A percentile compares a stretch with the other conserved stretches of the same genome.
Evolutionary conservation across 108 stramenopile species (phyloP).

Genomic region (Halocafeteria seosinensis): DNA sequence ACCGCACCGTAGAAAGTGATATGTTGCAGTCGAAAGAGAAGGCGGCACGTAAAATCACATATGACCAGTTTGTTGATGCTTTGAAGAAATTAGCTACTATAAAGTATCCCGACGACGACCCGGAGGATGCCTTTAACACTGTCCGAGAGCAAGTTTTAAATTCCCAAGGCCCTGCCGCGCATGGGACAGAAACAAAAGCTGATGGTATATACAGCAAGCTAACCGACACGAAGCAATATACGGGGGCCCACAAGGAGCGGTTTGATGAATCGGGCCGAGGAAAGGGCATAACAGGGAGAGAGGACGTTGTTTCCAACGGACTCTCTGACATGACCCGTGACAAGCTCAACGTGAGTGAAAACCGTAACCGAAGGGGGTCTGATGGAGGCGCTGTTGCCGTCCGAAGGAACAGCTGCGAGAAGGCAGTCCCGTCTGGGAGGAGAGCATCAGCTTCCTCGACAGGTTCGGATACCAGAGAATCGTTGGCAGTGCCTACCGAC

Average conservation of each 20-base stretch:
- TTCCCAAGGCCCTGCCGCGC: neutral
- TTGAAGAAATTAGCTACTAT: neutral
- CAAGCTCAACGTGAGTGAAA: too few relatives aligned
- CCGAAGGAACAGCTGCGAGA: neutral
- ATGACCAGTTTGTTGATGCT: neutral
- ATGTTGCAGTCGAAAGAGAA: neutral
- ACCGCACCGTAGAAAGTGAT: neutral
- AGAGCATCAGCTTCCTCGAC: too few relatives aligned
- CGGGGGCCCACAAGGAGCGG: conserved; percentile 18
- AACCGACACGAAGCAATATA: conserved; percentile 13
- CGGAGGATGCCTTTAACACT: neutral
- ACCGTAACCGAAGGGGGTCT: too few relatives aligned
- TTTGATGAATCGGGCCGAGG: conserved; percentile 5
- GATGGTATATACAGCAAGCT: conserved; percentile 5
- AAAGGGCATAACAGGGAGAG: neutral
- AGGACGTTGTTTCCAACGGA: neutral
- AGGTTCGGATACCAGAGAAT: too few relatives aligned
- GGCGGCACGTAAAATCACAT: neutral
- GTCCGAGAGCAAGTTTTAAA: neutral
- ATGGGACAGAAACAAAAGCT: neutral
- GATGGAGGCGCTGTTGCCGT: neutral
- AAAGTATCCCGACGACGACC: neutral
- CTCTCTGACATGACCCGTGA: neutral
- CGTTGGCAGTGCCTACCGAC: too few relatives aligned
- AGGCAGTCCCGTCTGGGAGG: too few relatives aligned